Conservation (phyloP, 2,329 filamentous ascomycete genomes). For the Fusarium staphyleae region DNA sequence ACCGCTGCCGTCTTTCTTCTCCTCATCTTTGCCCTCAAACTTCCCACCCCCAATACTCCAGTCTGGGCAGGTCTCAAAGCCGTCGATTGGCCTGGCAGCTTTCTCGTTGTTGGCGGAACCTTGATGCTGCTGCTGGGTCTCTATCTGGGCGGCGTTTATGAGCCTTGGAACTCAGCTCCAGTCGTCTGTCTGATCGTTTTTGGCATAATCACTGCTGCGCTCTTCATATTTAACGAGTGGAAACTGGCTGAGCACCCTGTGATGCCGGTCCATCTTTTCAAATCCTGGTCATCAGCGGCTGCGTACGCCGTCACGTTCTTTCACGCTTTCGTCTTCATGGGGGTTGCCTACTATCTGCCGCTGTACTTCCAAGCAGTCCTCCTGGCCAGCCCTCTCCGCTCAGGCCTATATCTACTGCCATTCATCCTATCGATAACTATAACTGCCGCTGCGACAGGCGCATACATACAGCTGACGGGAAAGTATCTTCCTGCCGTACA, state of each 20-base stretch:
- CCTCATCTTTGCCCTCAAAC: constrained; percentile 67
- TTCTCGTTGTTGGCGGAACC: constrained; percentile 68
- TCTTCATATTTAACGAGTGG: constrained; percentile 69
- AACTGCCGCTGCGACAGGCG: constrained; percentile 51
- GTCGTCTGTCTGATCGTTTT: constrained; percentile 71
- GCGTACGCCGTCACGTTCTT: constrained; percentile 56
- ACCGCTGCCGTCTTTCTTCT: constrained; percentile 64
- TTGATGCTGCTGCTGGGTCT: constrained; percentile 75
- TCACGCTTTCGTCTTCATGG: constrained; percentile 67
- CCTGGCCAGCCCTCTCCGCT: constrained; percentile 65
- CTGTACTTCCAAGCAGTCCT: constrained; percentile 76
- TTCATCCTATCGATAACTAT: constrained; percentile 60
- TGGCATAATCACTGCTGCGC: constrained; percentile 55
- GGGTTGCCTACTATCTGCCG: constrained; percentile 73
- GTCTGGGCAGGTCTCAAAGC: constrained; percentile 67
- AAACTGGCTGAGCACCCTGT: constrained; percentile 70
- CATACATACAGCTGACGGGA: constrained; percentile 60
- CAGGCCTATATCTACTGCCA: constrained; percentile 68
- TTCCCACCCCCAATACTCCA: constrained; percentile 72
- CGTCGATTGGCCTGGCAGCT: constrained; percentile 66
- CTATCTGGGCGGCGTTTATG: constrained; percentile 69
- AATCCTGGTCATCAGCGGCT: constrained; percentile 61
- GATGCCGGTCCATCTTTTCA: constrained; percentile 71
- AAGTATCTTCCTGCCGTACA: constrained; percentile 64
- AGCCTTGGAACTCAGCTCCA: constrained; percentile 67